phyloP scores from a whole-genome alignment of 2,329 filamentous ascomycete species.

The Neonectria punicea region DNA sequence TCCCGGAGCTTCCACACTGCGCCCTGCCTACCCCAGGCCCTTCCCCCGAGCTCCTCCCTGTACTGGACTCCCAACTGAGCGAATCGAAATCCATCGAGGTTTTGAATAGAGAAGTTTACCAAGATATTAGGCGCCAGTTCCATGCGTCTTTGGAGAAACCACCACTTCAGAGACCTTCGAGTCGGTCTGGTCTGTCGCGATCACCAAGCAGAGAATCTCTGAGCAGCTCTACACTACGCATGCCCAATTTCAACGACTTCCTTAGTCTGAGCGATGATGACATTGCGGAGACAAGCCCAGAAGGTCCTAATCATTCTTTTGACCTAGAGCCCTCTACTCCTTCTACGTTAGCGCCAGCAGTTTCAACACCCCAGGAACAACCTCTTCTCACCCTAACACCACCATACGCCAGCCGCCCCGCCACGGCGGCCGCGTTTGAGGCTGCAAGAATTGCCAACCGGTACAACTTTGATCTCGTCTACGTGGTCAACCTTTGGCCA shows the following conservation, averaged over 20 bases:
- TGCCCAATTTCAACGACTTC: constrained; percentile 65
- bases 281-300: constrained; percentile 59
- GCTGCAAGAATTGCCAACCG: constrained; percentile 65
- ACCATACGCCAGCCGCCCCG: constrained; percentile 56
- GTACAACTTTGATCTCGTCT: constrained; percentile 68
- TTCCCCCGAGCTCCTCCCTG: constrained; percentile 49
- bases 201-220: constrained; percentile 43
- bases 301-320: constrained; percentile 25
- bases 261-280: constrained; percentile 66
- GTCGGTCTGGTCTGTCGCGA: constrained; percentile 46
- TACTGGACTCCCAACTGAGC: constrained; percentile 41
- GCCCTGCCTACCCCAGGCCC: constrained; percentile 47
- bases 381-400: constrained; percentile 57
- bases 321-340: constrained; percentile 24
- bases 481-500: constrained; percentile 69
- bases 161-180: constrained; percentile 39
- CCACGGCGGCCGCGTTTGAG: constrained; percentile 62
- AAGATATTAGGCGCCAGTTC: constrained; percentile 42
- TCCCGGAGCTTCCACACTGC: constrained; percentile 40
- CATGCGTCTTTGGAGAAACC: constrained; percentile 39
- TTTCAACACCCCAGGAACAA: constrained; percentile 38
- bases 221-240: constrained; percentile 54
- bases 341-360: constrained; percentile 36
- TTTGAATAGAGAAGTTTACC: constrained; percentile 42
- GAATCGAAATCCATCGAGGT: constrained; percentile 44